A percentile compares a stretch with the other conserved stretches of the same genome.
These are phyloP conservation scores for Eucalyptus erythrocorys DNA, from an alignment of 345 rosid genomes.

Conservation along the genomic window DNA sequence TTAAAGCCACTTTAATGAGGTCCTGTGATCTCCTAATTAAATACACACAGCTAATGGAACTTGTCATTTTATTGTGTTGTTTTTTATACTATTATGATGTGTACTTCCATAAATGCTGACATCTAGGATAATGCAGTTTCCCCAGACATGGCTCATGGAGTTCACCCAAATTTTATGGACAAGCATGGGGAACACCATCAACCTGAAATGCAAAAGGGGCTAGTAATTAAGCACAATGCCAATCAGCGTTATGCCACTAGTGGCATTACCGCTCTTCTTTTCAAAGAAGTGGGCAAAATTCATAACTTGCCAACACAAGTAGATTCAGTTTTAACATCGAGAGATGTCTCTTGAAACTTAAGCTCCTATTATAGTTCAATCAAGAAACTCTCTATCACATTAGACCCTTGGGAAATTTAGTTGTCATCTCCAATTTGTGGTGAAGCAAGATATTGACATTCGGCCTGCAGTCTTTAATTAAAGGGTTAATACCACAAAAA, in stretches of 20 bases:
- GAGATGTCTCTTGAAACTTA: background rate
- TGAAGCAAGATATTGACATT: background rate
- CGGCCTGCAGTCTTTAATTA: background rate
- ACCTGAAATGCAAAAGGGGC: constrained; percentile 83
- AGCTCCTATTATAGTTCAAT: background rate
- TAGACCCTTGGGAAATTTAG: background rate
- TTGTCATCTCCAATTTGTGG: background rate
- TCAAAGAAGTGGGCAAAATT: constrained; percentile 75
- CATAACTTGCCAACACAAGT: constrained; percentile 90
- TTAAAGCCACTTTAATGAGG: too few relatives aligned
- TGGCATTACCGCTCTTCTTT: constrained; percentile 82
- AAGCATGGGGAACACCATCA: constrained; percentile 90
- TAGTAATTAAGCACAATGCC: constrained; percentile 93
- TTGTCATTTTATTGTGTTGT: too few relatives aligned
- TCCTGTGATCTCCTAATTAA: too few relatives aligned
- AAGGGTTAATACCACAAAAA: too few relatives aligned
- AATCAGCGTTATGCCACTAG: constrained; percentile 93
- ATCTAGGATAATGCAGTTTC: constrained; percentile 36
- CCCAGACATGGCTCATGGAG: constrained; percentile 97
- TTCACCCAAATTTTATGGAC: constrained; percentile 77
- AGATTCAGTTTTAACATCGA: background rate
- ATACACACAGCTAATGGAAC: too few relatives aligned
- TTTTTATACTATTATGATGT: too few relatives aligned
- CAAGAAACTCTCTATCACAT: background rate
- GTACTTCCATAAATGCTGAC: background rate